Conservation (phyloP, 75 land plant genomes). For the Azolla pinnata region DNA sequence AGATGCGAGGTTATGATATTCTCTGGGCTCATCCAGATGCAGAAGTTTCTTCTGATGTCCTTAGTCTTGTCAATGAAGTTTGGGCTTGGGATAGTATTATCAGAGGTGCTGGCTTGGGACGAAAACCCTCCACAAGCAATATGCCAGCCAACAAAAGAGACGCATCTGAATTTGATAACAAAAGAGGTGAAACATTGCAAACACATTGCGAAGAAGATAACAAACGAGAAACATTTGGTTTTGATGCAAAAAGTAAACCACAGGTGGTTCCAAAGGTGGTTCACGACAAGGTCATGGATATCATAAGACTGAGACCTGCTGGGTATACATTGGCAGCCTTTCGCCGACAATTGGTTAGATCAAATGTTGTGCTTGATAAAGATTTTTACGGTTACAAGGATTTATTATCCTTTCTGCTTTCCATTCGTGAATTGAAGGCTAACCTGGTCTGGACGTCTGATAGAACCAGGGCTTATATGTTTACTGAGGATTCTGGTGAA, state of each 20-base stretch:
- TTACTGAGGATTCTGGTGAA: background rate
- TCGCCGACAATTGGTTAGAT: slow-evolving; percentile 21
- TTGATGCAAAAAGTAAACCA: slow-evolving; percentile 15
- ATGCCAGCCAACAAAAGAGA: background rate
- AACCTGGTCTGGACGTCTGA: background rate
- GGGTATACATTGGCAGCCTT: slow-evolving; percentile 31
- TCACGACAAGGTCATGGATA: slow-evolving; percentile 19
- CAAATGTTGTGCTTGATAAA: slow-evolving; percentile 24
- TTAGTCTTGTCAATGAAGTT: slow-evolving; percentile 63
- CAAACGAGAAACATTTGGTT: too few relatives aligned
- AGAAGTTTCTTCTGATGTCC: slow-evolving; percentile 37
- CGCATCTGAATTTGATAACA: background rate
- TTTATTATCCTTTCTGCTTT: slow-evolving; percentile 33
- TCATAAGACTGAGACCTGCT: slow-evolving; percentile 31
- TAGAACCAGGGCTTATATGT: slow-evolving; percentile 1
- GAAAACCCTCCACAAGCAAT: slow-evolving; percentile 19
- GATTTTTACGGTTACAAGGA: slow-evolving; percentile 49
- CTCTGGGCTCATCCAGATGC: slow-evolving; percentile 43
- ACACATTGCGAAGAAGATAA: background rate
- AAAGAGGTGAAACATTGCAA: background rate
- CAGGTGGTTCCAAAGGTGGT: slow-evolving; percentile 31
- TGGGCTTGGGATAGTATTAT: slow-evolving; percentile 59
- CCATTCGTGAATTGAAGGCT: slow-evolving; percentile 29
- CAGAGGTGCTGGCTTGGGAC: slow-evolving; percentile 29
- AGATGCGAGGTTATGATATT: slow-evolving; percentile 77